Conservation (phyloP, 2,329 filamentous ascomycete genomes). For the Pseudogymnoascus sp. region DNA sequence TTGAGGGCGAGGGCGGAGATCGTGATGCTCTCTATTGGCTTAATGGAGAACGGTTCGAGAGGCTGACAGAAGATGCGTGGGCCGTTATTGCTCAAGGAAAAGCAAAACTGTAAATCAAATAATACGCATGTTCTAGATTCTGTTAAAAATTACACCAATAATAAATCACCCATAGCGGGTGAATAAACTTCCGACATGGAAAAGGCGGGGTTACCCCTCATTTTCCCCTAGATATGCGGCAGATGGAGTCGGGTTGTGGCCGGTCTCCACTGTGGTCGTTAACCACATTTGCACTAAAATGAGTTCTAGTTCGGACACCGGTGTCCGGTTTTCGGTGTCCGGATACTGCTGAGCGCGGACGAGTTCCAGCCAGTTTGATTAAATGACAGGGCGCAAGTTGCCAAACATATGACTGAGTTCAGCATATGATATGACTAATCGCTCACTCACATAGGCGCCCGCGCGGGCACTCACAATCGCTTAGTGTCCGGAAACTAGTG, state of each 20-base stretch:
- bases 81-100: conserved; percentile 35
- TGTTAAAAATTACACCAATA: neutral
- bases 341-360: too few relatives aligned
- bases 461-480: too few relatives aligned
- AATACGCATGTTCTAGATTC: neutral
- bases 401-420: too few relatives aligned
- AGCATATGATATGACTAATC: too few relatives aligned
- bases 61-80: conserved; percentile 36
- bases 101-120: conserved; percentile 35
- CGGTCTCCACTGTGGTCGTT: too few relatives aligned
- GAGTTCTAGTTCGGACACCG: too few relatives aligned
- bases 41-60: conserved; percentile 36
- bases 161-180: neutral
- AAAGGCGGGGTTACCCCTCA: neutral
- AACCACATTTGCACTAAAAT: too few relatives aligned
- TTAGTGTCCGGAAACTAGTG: too few relatives aligned
- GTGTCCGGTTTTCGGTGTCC: too few relatives aligned
- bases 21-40: conserved; percentile 40
- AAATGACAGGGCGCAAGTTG: too few relatives aligned
- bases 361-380: too few relatives aligned
- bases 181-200: neutral
- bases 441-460: too few relatives aligned
- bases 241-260: neutral
- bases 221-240: neutral
- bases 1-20: conserved; percentile 28